A percentile compares a stretch with the other conserved stretches of the same genome.
phyloP scores from a whole-genome alignment of 1,284 basidiomycete genomes.

The Ustilago crameri region DNA sequence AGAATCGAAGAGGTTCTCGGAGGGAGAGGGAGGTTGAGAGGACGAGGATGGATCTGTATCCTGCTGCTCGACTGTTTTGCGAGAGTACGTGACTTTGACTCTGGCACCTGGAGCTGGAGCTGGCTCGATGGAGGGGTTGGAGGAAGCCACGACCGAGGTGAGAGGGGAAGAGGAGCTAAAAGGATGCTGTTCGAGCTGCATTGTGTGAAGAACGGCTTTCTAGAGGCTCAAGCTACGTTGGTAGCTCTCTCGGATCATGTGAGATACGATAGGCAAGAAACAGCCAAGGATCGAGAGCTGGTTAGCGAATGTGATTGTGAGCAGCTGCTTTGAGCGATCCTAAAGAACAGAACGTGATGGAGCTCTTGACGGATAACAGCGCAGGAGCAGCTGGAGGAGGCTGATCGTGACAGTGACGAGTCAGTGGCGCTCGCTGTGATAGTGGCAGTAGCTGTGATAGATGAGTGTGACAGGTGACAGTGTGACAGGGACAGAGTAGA shows the following conservation, averaged over 20 bases:
- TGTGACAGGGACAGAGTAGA: neutral
- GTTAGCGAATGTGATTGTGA: no score
- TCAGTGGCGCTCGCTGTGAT: neutral
- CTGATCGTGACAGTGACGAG: no score
- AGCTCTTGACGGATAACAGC: no score
- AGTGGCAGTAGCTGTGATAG: neutral
- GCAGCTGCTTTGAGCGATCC: no score
- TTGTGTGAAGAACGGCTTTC: conserved; percentile 7
- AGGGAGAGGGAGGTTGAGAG: conserved; percentile 29
- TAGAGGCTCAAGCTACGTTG: no score
- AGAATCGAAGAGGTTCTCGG: conserved; percentile 34
- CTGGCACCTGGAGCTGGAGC: conserved; percentile 13
- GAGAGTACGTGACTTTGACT: conserved; percentile 42
- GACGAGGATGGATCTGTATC: conserved; percentile 23
- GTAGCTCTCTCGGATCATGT: no score
- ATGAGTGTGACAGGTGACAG: neutral
- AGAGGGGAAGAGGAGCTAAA: conserved; percentile 24
- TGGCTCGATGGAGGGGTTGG: conserved; percentile 33
- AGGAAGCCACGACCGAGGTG: conserved; percentile 41
- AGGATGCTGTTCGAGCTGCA: conserved; percentile 28
- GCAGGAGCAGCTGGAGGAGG: no score
- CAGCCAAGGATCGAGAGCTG: no score
- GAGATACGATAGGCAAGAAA: no score
- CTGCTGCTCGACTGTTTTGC: conserved; percentile 17
- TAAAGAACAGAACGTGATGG: no score